Percentiles rank a stretch among this genome's conserved stretches.
Evolutionary conservation across 106 monocot genomes (phyloP).

Genomic region (Acorus calamus): DNA sequence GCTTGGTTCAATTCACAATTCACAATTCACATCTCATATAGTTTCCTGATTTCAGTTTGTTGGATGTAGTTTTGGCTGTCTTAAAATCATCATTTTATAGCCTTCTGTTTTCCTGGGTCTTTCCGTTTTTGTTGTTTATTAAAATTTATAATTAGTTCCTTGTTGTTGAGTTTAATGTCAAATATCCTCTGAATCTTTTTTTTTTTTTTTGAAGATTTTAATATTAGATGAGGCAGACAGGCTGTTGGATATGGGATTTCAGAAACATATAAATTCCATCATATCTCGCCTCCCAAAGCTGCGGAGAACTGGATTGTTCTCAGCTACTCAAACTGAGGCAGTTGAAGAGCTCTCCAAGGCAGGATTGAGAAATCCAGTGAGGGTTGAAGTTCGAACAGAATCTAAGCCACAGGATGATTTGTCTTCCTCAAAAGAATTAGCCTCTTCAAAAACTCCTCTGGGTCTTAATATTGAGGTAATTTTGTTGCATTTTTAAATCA

Average conservation of each 20-base stretch:
- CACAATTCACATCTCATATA: too few species aligned
- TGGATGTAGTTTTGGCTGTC: too few species aligned
- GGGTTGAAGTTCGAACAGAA: conserved; percentile 80
- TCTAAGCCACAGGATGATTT: conserved; percentile 21
- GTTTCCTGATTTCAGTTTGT: too few species aligned
- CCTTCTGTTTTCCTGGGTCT: too few species aligned
- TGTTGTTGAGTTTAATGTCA: too few species aligned
- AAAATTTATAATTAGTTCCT: too few species aligned
- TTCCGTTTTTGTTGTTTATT: too few species aligned
- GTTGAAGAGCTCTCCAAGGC: conserved; percentile 86
- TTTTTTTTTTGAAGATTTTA: conserved; percentile 44
- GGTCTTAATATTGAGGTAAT: conserved; percentile 92
- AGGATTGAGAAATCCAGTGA: conserved; percentile 86
- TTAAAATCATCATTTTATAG: too few species aligned
- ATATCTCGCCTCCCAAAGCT: conserved; percentile 84
- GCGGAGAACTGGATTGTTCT: conserved; percentile 91
- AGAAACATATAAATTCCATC: conserved; percentile 83
- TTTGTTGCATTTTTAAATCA: neutral
- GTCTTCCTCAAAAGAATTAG: conserved; percentile 23
- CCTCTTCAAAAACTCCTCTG: conserved; percentile 66
- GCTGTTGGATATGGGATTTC: conserved; percentile 95
- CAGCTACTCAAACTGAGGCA: conserved; percentile 95
- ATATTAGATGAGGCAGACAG: conserved; percentile 97
- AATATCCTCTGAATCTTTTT: too few species aligned
- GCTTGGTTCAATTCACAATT: too few species aligned